Conservation (phyloP, 345 rosid species). For the Moricandia arvensis region DNA sequence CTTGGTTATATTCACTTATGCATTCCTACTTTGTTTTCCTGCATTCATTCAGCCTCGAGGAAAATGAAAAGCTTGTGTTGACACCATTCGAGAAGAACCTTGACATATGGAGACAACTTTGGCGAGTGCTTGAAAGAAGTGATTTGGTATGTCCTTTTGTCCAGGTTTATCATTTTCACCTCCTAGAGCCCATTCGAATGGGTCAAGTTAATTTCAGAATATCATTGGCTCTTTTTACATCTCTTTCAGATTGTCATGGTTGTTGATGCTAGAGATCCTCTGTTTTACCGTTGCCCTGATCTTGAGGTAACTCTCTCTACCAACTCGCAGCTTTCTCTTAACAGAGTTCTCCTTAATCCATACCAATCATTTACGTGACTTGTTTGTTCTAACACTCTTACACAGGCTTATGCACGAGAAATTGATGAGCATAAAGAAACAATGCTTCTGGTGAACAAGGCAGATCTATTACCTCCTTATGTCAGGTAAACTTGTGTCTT, state of each 20-base stretch:
- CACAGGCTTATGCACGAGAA: constrained; percentile 78
- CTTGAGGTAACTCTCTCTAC: constrained; percentile 70
- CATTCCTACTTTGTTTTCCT: constrained; percentile 9
- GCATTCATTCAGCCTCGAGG: constrained; percentile 69
- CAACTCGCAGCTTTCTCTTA: constrained; percentile 18
- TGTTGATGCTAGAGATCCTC: constrained; percentile 92
- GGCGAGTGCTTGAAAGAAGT: constrained; percentile 45
- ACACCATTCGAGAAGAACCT: constrained; percentile 97
- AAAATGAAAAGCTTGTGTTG: constrained; percentile 87
- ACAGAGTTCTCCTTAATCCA: background rate
- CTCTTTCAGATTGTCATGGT: constrained; percentile 85
- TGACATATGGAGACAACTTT: constrained; percentile 94
- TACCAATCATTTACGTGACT: constrained; percentile 4
- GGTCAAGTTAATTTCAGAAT: background rate
- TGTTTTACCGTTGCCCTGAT: constrained; percentile 89
- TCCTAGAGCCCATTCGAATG: background rate
- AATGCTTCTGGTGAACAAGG: constrained; percentile 88
- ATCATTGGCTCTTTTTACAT: background rate
- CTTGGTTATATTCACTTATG: background rate
- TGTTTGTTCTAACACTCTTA: constrained; percentile 18
- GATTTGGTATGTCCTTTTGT: constrained; percentile 61
- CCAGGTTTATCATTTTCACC: constrained; percentile 25
- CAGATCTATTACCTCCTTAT: constrained; percentile 79
- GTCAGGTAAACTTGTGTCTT: constrained; percentile 49
- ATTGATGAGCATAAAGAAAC: constrained; percentile 74